These are phyloP conservation scores for Iris macrosiphon DNA, from an alignment of 106 monocot species.

Conservation along the genomic window DNA sequence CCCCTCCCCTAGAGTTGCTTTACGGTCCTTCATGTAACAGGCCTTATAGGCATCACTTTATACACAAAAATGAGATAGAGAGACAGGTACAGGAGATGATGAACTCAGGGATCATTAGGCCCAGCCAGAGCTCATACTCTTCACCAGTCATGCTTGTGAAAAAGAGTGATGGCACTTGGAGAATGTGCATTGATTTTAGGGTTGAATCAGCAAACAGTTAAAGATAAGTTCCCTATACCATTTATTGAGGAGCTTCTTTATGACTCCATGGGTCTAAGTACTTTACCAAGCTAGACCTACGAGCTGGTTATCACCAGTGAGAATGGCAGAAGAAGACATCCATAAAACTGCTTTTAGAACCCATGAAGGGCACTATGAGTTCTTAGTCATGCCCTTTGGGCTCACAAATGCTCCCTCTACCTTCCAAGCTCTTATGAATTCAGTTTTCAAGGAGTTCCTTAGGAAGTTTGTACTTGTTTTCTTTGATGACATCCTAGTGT, in stretches of 20 bases:
- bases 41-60: no score
- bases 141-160: not conserved
- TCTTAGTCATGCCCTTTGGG: not conserved
- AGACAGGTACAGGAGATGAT: not conserved
- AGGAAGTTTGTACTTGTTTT: not conserved
- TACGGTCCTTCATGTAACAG: no score
- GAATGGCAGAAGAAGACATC: not conserved
- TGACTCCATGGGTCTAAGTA: not conserved
- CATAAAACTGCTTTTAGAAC: not conserved
- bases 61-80: no score
- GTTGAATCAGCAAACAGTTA: no score
- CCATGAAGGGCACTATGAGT: not conserved
- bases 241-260: not conserved
- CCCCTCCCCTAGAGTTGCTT: no score
- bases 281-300: not conserved
- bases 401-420: not conserved
- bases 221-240: not conserved
- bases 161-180: not conserved
- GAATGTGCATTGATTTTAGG: not conserved
- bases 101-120: not conserved
- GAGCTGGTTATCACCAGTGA: not conserved
- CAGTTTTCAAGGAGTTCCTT: not conserved
- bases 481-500: not conserved
- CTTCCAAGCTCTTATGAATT: not conserved
- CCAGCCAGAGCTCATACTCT: not conserved